Evolutionary conservation across 2,329 filamentous ascomycete genomes (phyloP).

Genomic region (Botrytis squamosa): DNA sequence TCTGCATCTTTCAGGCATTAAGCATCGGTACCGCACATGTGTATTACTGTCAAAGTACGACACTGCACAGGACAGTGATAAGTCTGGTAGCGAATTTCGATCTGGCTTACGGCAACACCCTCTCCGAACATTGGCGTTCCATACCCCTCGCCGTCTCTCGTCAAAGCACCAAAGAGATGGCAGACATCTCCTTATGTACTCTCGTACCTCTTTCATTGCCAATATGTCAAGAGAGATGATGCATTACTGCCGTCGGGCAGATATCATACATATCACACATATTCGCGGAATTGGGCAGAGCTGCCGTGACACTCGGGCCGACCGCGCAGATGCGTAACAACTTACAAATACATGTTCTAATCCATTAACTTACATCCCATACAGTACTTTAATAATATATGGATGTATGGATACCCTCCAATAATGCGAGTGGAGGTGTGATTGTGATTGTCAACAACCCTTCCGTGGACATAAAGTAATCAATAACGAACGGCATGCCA

Average conservation of each 20-base stretch:
- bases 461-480: background rate
- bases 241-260: constrained; percentile 8
- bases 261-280: background rate
- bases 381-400: background rate
- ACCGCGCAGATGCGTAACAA: constrained; percentile 11
- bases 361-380: constrained; percentile 3
- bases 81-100: constrained; percentile 18
- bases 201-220: constrained; percentile 7
- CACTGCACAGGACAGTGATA: background rate
- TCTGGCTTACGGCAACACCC: background rate
- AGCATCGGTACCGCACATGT: background rate
- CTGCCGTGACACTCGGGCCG: constrained; percentile 20
- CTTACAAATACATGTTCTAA: background rate
- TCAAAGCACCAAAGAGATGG: background rate
- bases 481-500: constrained; percentile 14
- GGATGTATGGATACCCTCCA: background rate
- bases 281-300: constrained; percentile 12
- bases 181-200: background rate
- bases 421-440: constrained; percentile 1
- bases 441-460: background rate
- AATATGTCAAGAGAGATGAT: background rate
- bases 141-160: constrained; percentile 10
- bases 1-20: background rate
- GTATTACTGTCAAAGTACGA: background rate
- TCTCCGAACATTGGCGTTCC: constrained; percentile 11